Percentiles rank a stretch among this genome's conserved stretches.
phyloP scores from a whole-genome alignment of 208 protist genomes.

The Naegleria fowleri region DNA sequence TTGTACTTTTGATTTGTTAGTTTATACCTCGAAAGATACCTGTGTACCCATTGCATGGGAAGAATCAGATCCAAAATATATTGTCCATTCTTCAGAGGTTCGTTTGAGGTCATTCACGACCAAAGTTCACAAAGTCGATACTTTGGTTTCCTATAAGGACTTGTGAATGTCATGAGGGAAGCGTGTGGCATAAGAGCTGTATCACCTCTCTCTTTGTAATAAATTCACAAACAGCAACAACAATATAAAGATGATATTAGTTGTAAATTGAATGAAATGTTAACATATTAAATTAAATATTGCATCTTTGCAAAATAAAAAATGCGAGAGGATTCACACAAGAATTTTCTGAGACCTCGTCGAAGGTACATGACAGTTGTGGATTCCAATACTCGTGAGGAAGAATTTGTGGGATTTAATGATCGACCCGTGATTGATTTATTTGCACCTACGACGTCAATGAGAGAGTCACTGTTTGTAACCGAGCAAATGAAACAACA shows the following conservation, averaged over 20 bases:
- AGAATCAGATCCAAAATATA: conserved; percentile 83
- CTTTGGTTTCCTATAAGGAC: conserved; percentile 70
- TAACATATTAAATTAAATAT: too few relatives aligned
- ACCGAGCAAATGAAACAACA: neutral
- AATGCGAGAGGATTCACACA: too few relatives aligned
- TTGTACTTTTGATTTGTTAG: conserved; percentile 81
- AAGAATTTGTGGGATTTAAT: neutral
- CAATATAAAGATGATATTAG: too few relatives aligned
- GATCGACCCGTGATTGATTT: neutral
- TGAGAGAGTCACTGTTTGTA: neutral
- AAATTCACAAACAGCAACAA: too few relatives aligned
- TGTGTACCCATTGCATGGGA: conserved; percentile 85
- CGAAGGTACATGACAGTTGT: neutral
- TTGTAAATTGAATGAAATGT: too few relatives aligned
- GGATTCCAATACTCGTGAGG: neutral
- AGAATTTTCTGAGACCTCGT: too few relatives aligned
- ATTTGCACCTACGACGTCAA: neutral
- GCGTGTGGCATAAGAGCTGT: neutral
- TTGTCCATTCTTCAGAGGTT: conserved; percentile 79
- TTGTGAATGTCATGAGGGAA: conserved; percentile 3
- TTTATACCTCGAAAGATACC: conserved; percentile 76
- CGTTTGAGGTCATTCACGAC: conserved; percentile 88
- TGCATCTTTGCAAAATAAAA: too few relatives aligned
- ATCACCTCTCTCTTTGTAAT: neutral
- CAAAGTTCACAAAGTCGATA: conserved; percentile 74